Percentiles rank a stretch among this genome's conserved stretches.
Evolutionary conservation across 1,284 basidiomycete genomes (phyloP).

Genomic region (Sutorius eximius): DNA sequence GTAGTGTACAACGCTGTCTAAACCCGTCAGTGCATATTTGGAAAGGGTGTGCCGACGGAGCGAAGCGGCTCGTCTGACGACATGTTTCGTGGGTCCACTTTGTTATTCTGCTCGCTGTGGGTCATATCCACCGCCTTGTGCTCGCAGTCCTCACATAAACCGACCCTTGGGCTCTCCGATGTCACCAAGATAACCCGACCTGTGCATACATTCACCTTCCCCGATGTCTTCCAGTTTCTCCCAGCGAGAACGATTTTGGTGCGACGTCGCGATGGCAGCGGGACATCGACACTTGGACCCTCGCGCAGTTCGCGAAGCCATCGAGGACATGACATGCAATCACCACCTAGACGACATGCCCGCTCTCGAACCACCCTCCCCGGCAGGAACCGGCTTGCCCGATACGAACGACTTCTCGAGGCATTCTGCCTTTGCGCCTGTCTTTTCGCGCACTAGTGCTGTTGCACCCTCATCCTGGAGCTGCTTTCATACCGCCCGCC

Average conservation of each 20-base stretch:
- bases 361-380: constrained; percentile 11
- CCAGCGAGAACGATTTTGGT: constrained; percentile 28
- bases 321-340: constrained; percentile 28
- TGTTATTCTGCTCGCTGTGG: constrained; percentile 2
- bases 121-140: constrained; percentile 5
- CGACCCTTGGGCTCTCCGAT: background rate
- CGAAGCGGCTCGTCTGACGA: constrained; percentile 10
- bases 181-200: background rate
- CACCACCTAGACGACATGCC: constrained; percentile 24
- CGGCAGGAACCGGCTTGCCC: background rate
- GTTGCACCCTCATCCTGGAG: background rate
- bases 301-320: constrained; percentile 18
- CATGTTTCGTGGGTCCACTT: constrained; percentile 23
- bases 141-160: constrained; percentile 9
- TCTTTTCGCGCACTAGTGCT: constrained; percentile 13
- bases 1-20: constrained; percentile 1
- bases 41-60: constrained; percentile 10
- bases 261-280: constrained; percentile 18
- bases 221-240: constrained; percentile 16
- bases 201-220: constrained; percentile 6
- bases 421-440: constrained; percentile 23
- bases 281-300: constrained; percentile 14
- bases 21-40: constrained; percentile 19
- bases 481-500: constrained; percentile 8
- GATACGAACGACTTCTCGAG: constrained; percentile 16